These are phyloP conservation scores for Pneumocystis jirovecii DNA, from an alignment of 1,139 yeast genomes.

Conservation along the genomic window DNA sequence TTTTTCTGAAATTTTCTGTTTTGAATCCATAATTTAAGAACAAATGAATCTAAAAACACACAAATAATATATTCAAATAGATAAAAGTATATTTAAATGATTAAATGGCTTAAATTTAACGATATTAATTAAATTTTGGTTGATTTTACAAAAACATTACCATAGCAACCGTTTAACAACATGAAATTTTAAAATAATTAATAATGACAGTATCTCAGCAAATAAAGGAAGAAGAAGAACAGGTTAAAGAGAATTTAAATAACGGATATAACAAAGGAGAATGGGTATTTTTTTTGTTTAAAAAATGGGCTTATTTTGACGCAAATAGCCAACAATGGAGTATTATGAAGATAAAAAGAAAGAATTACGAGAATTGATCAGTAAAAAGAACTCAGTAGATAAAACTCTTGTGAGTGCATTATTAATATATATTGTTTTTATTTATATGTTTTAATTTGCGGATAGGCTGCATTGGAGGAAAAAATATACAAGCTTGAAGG, in stretches of 20 bases:
- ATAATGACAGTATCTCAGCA: neutral
- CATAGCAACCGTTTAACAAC: neutral
- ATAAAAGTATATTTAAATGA: neutral
- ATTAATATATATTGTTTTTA: neutral
- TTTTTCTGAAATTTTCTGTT: neutral
- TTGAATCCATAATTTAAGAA: neutral
- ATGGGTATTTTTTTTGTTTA: neutral
- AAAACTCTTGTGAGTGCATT: slow-evolving; percentile 34
- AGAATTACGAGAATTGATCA: slow-evolving; percentile 50
- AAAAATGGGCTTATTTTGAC: slow-evolving; percentile 2
- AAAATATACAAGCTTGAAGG: slow-evolving; percentile 70
- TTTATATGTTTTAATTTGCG: slow-evolving; percentile 9
- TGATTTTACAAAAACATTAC: neutral
- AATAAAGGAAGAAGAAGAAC: neutral
- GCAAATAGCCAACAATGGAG: slow-evolving; percentile 21
- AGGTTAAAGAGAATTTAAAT: neutral
- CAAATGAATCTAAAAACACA: neutral
- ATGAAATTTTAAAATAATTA: neutral
- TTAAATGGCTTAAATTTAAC: neutral
- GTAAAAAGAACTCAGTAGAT: slow-evolving; percentile 50
- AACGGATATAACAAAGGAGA: neutral
- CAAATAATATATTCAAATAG: neutral
- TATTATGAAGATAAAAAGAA: slow-evolving; percentile 57
- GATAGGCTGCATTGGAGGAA: slow-evolving; percentile 41
- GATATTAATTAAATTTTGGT: too few relatives aligned